Conservation (phyloP, 768 basidiomycete species). For the Pleurotus tuoliensis region DNA sequence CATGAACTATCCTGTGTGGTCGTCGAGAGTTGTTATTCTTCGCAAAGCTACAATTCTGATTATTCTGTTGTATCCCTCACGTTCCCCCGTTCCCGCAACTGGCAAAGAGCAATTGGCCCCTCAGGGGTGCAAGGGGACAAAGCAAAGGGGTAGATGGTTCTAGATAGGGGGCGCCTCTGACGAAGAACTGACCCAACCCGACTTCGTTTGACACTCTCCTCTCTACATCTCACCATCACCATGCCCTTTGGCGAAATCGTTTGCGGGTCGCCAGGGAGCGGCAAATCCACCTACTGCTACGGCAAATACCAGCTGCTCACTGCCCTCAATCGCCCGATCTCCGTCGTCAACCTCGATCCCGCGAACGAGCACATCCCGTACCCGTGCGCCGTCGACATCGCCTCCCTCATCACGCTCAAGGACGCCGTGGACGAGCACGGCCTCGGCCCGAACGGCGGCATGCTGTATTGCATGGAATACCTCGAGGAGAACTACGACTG, state of each 20-base stretch:
- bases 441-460: conserved; percentile 93
- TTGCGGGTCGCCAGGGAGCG: conserved; percentile 81
- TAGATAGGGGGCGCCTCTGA: too few relatives aligned
- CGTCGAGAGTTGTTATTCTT: too few relatives aligned
- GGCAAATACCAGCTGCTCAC: conserved; percentile 88
- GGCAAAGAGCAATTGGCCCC: too few relatives aligned
- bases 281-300: conserved; percentile 86
- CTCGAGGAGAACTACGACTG: conserved; percentile 93
- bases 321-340: conserved; percentile 81
- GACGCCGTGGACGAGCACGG: conserved; percentile 83
- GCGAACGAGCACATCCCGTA: conserved; percentile 90
- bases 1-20: too few relatives aligned
- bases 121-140: too few relatives aligned
- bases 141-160: too few relatives aligned
- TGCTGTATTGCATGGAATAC: conserved; percentile 97
- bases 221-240: not conserved
- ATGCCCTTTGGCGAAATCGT: conserved; percentile 92
- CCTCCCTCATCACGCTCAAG: conserved; percentile 79
- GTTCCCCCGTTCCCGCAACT: too few relatives aligned
- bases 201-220: too few relatives aligned
- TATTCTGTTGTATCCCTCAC: too few relatives aligned
- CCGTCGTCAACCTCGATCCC: conserved; percentile 93
- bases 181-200: too few relatives aligned
- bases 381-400: conserved; percentile 84
- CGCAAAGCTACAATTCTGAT: too few relatives aligned